Conservation (phyloP, 1,284 basidiomycete genomes). For the Wolfiporia cocos region DNA sequence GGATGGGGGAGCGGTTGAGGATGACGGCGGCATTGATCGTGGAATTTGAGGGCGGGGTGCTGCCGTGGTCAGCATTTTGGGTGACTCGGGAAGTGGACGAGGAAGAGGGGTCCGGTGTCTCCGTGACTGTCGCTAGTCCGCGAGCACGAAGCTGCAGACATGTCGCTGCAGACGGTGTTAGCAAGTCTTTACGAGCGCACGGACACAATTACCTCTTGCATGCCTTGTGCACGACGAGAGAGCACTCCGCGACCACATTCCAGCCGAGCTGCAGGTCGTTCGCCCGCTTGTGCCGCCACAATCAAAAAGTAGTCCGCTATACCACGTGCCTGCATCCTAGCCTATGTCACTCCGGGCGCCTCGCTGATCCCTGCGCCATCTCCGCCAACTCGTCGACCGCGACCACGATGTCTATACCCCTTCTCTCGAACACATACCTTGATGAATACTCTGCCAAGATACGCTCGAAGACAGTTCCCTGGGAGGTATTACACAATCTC, state of each 20-base stretch:
- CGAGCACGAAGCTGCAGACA: constrained; percentile 19
- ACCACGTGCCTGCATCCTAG: constrained; percentile 11
- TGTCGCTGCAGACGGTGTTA: too few relatives aligned
- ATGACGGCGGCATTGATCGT: constrained; percentile 53
- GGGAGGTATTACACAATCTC: too few relatives aligned
- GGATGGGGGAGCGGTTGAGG: constrained; percentile 79
- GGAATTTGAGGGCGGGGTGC: constrained; percentile 18
- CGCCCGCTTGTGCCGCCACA: constrained; percentile 4
- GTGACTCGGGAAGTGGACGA: constrained; percentile 13
- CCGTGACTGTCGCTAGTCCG: constrained; percentile 25
- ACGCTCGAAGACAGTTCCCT: constrained; percentile 86
- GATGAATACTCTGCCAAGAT: constrained; percentile 87
- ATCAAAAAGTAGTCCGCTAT: constrained; percentile 12
- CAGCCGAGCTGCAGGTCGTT: constrained; percentile 3
- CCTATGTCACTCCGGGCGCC: not conserved
- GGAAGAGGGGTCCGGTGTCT: constrained; percentile 14
- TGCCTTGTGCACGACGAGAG: constrained; percentile 27
- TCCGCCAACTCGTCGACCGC: too few relatives aligned
- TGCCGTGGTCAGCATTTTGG: too few relatives aligned
- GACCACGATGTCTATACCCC: constrained; percentile 65
- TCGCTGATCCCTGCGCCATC: not conserved
- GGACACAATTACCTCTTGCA: constrained; percentile 23
- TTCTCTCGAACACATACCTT: constrained; percentile 85
- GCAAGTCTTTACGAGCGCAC: too few relatives aligned
- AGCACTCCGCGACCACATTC: constrained; percentile 32